These are phyloP conservation scores for Cicer chorassanicum DNA, from an alignment of 306 rosid genomes.

Conservation along the genomic window DNA sequence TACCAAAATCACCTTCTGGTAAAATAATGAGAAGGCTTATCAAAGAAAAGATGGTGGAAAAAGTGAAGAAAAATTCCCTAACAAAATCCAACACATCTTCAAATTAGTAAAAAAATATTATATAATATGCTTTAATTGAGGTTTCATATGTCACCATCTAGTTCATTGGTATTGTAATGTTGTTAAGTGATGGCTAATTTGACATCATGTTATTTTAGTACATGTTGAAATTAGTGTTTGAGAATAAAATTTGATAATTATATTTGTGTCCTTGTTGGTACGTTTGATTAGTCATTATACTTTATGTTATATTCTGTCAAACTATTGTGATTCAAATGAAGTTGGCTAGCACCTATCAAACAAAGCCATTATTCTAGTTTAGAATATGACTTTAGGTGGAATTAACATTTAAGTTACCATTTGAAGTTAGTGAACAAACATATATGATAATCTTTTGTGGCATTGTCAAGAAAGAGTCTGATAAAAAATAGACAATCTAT, in stretches of 20 bases:
- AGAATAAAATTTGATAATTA: slow-evolving; percentile 29
- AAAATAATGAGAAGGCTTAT: slow-evolving; percentile 88
- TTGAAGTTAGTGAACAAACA: slow-evolving; percentile 22
- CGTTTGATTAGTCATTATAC: slow-evolving; percentile 41
- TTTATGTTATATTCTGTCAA: neutral
- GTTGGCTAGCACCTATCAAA: neutral
- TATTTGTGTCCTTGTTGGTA: slow-evolving; percentile 61
- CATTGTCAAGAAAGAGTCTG: neutral
- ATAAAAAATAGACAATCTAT: slow-evolving; percentile 3
- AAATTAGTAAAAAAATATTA: slow-evolving; percentile 12
- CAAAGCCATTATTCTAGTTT: neutral
- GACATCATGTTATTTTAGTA: neutral
- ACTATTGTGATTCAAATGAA: neutral
- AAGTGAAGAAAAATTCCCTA: slow-evolving; percentile 48
- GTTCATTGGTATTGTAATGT: neutral
- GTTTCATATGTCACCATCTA: slow-evolving; percentile 31
- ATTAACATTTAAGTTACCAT: slow-evolving; percentile 6
- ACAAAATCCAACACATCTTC: slow-evolving; percentile 20
- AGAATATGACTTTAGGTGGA: slow-evolving; percentile 20
- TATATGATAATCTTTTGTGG: slow-evolving; percentile 26
- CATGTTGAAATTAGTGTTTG: neutral
- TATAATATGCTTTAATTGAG: slow-evolving; percentile 21
- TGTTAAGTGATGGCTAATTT: slow-evolving; percentile 12
- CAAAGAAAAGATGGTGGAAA: slow-evolving; percentile 61
- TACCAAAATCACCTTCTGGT: slow-evolving; percentile 93